Conservation (phyloP, 306 rosid genomes). For the Biancaea sappan region DNA sequence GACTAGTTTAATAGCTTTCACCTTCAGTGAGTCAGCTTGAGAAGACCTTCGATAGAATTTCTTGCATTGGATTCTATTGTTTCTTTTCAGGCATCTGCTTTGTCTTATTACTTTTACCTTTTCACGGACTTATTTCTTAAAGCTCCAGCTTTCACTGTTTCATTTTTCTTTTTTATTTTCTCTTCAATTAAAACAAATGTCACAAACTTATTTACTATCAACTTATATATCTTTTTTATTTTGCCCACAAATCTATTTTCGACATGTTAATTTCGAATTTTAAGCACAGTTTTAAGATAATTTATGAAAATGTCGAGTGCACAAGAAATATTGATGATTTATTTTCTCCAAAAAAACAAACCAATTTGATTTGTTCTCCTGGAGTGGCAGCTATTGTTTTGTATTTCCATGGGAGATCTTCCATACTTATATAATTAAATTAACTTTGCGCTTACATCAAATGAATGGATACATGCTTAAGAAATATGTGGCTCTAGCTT, state of each 20-base stretch:
- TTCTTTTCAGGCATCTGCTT: constrained; percentile 4
- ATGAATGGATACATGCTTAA: constrained; percentile 1
- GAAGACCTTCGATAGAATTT: constrained; percentile 20
- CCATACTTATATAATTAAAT: neutral
- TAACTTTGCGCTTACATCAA: neutral
- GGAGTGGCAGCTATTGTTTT: neutral
- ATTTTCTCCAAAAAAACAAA: neutral
- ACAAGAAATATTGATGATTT: neutral
- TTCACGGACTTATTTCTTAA: neutral
- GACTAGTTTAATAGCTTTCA: too few species aligned
- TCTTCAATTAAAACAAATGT: neutral
- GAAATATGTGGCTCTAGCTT: neutral
- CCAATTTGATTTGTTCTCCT: neutral
- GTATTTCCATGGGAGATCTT: neutral
- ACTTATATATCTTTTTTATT: neutral
- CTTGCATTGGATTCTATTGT: constrained; percentile 6
- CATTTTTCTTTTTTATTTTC: neutral
- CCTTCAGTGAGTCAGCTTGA: constrained; percentile 16
- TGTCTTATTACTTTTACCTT: constrained; percentile 6
- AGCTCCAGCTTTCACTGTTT: neutral
- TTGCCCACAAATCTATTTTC: neutral
- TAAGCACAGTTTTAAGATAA: neutral
- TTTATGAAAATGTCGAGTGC: neutral
- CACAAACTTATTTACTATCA: neutral
- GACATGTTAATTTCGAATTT: neutral